These are phyloP conservation scores for Ciborinia camelliae DNA, from an alignment of 2,329 filamentous ascomycete species.

Conservation along the genomic window DNA sequence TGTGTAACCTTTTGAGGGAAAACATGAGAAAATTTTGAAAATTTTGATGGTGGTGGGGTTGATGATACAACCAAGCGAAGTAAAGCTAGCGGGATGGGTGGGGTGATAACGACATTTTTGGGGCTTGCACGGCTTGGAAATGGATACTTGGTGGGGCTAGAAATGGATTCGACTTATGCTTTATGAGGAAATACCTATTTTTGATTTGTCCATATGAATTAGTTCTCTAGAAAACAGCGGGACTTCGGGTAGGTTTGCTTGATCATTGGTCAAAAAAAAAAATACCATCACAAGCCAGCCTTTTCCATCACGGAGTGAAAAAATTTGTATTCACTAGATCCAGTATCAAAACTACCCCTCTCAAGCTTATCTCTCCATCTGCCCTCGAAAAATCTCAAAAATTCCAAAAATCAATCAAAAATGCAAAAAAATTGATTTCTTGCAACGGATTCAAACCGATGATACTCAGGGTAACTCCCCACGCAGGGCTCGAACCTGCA, in stretches of 20 bases:
- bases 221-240: background rate
- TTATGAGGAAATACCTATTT: background rate
- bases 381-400: background rate
- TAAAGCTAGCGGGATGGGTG: background rate
- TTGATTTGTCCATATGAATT: background rate
- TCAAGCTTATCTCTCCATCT: no score
- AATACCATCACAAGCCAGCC: background rate
- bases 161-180: background rate
- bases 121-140: background rate
- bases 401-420: background rate
- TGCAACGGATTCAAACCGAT: background rate
- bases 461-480: slow-evolving; percentile 11
- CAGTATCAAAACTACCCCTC: background rate
- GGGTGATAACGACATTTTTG: background rate
- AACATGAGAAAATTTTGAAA: background rate
- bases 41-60: background rate
- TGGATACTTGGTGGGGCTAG: background rate
- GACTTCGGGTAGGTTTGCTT: no score
- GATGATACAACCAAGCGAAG: background rate
- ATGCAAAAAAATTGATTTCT: background rate
- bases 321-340: background rate
- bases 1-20: background rate
- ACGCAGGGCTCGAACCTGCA: slow-evolving; percentile 5
- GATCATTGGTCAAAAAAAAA: background rate
- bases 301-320: background rate